Base-by-base conservation (phyloP, 495 filamentous ascomycete genomes). In the Chaetomidium leptoderma region DNA sequence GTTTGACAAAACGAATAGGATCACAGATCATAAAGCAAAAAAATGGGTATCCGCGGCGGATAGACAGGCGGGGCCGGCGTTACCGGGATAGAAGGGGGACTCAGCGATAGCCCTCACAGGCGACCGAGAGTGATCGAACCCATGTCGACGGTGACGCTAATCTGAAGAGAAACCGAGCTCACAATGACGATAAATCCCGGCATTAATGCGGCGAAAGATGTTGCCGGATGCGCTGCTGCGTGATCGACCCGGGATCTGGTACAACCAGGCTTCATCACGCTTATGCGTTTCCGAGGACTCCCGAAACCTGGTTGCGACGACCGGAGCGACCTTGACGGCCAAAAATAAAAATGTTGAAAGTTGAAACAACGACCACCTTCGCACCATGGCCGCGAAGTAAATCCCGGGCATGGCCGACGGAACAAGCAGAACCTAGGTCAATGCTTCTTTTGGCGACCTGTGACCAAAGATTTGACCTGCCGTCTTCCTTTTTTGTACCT, bases 221-320 rank as follows among this genome's bases (percentile, higher is more conserved):
- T 55, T 57, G 32, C 60, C 60, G 62, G 55, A 29, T 27, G 55
- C 16, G 49, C 40, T n/a, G 47, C 32, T 59, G 65, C 60, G 24
- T 67, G 63, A 65, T 67, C 65, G 55, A 26, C 59, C 21, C 9
- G n/a, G 36, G 48, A 30, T 19, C n/a, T 33, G 26, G 50, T 55
- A 53, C 56, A 19, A 52, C 53, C 63, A 57, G 46, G 26, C 27
- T 44, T 56, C 30, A 23, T 50, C 46, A 35, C 26, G 6, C 13
- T 61, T 27, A 52, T 61, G 52, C 53, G 40, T 42, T 45, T 35
- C 9, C 17, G 19, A n/a, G 4, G 2, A 5, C 9, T 2, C 29
- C 27, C 17, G 50, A 42, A 42, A 49, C 55, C 55, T 23, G 55
- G 55, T 57, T 33, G 7, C 14, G 42, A 0, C 10, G 11, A 23